Evolutionary conservation across 768 basidiomycete species (phyloP).

Genomic region (Amanita pallidorosea): DNA sequence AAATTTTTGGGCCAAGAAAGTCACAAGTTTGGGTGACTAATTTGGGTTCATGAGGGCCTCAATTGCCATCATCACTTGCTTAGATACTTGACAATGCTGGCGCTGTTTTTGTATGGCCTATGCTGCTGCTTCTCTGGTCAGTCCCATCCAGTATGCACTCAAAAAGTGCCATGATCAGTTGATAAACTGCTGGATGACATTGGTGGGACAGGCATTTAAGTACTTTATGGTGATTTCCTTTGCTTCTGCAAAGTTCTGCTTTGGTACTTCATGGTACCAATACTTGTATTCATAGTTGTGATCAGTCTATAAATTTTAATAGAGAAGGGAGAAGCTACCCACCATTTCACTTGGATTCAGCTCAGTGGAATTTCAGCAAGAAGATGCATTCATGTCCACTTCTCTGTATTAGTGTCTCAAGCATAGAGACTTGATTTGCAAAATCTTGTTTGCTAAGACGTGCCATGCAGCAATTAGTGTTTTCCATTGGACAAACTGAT

Average conservation of each 20-base stretch:
- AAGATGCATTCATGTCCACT: conserved; percentile 28
- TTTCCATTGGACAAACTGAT: conserved; percentile 25
- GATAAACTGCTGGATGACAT: conserved; percentile 25
- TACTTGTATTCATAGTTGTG: conserved; percentile 12
- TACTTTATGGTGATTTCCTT: conserved; percentile 16
- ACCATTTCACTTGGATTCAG: conserved; percentile 37
- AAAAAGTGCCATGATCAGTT: conserved; percentile 24
- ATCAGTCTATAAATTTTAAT: conserved; percentile 1
- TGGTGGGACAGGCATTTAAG: conserved; percentile 25
- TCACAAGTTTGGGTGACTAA: conserved; percentile 1
- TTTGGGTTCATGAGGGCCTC: conserved; percentile 17
- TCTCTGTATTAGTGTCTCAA: conserved; percentile 18
- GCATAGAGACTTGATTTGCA: conserved; percentile 21
- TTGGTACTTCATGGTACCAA: conserved; percentile 21
- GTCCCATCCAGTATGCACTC: conserved; percentile 21
- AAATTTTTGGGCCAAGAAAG: conserved; percentile 13
- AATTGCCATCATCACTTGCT: conserved; percentile 21
- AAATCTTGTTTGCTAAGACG: conserved; percentile 27
- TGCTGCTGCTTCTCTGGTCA: conserved; percentile 24
- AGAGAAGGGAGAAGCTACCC: conserved; percentile 6
- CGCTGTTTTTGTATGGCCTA: conserved; percentile 28
- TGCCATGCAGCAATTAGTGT: conserved; percentile 23
- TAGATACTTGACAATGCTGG: too few relatives aligned
- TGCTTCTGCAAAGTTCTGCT: conserved; percentile 19
- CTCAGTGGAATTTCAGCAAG: conserved; percentile 35